phyloP scores from a whole-genome alignment of 208 protist species.

The Wallacemonas sp. region DNA sequence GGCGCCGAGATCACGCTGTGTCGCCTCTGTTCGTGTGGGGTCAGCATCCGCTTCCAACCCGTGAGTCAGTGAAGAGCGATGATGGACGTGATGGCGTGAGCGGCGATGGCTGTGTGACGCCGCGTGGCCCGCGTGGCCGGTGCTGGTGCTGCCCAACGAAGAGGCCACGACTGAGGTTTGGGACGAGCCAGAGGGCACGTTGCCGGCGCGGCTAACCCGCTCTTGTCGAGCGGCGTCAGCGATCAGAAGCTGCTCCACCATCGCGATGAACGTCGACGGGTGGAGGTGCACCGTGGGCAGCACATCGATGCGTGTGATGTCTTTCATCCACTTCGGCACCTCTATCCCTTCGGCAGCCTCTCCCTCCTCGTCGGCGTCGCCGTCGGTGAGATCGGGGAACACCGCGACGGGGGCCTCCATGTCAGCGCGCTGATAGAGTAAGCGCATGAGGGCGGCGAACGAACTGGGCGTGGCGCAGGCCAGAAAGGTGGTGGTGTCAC shows the following conservation, averaged over 20 bases:
- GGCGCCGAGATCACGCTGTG: not conserved
- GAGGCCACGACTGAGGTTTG: not conserved
- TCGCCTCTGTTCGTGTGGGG: not conserved
- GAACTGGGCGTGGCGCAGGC: constrained; percentile 21
- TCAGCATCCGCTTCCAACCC: not conserved
- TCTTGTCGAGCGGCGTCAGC: not conserved
- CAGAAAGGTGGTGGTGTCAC: constrained; percentile 34
- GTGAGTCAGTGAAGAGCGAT: not conserved
- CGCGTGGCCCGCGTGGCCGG: not conserved
- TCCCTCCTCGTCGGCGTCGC: not conserved
- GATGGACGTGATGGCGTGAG: not conserved
- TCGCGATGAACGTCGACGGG: constrained; percentile 12
- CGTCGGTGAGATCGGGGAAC: not conserved
- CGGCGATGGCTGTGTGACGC: not conserved
- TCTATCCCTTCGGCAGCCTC: not conserved
- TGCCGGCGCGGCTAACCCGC: not conserved
- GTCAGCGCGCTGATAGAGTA: constrained; percentile 9
- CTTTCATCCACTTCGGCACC: not conserved
- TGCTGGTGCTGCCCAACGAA: not conserved
- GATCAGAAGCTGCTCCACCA: constrained; percentile 12
- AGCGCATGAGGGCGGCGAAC: constrained; percentile 14
- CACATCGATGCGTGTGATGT: constrained; percentile 1
- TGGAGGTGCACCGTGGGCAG: not conserved
- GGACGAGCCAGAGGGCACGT: not conserved
- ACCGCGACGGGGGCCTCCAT: not conserved